These are phyloP conservation scores for Hemileccinum impolitum DNA, from an alignment of 768 basidiomycete genomes.

Conservation along the genomic window DNA sequence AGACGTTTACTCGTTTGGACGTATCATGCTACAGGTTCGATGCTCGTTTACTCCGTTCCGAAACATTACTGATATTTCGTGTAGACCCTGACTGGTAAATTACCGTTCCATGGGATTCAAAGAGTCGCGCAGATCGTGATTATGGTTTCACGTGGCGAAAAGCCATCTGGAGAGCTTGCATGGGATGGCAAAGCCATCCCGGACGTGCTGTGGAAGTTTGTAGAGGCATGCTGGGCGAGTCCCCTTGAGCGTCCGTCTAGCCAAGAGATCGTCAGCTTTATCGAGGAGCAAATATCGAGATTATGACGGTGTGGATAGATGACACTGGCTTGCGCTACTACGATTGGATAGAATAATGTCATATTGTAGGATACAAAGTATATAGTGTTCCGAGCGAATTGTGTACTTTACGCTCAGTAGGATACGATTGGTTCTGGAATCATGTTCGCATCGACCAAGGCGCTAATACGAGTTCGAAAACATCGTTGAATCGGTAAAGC, in stretches of 20 bases:
- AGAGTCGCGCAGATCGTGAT: constrained; percentile 24
- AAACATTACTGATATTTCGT: background rate
- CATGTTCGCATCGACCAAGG: too few species aligned
- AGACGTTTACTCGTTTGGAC: constrained; percentile 30
- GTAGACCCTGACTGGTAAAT: constrained; percentile 23
- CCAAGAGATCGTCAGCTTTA: constrained; percentile 12
- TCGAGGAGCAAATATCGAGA: background rate
- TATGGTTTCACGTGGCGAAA: constrained; percentile 10
- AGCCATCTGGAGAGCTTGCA: constrained; percentile 8
- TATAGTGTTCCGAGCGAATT: too few species aligned
- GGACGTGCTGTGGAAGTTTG: constrained; percentile 20
- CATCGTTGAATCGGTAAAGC: too few species aligned
- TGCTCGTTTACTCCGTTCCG: background rate
- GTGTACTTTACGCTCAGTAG: too few species aligned
- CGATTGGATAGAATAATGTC: too few species aligned
- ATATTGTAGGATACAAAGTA: too few species aligned
- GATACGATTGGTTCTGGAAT: too few species aligned
- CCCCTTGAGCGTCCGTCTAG: constrained; percentile 17
- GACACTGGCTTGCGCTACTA: too few species aligned
- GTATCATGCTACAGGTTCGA: constrained; percentile 28
- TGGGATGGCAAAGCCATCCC: constrained; percentile 27
- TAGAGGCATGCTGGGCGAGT: constrained; percentile 21
- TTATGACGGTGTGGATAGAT: background rate
- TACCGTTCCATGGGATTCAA: constrained; percentile 21
- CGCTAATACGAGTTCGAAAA: too few species aligned